Evolutionary conservation across 176 grass and related monocot genomes (phyloP), one percentile per base, ranked within the genome.

Genomic region (Oryza officinalis): DNA sequence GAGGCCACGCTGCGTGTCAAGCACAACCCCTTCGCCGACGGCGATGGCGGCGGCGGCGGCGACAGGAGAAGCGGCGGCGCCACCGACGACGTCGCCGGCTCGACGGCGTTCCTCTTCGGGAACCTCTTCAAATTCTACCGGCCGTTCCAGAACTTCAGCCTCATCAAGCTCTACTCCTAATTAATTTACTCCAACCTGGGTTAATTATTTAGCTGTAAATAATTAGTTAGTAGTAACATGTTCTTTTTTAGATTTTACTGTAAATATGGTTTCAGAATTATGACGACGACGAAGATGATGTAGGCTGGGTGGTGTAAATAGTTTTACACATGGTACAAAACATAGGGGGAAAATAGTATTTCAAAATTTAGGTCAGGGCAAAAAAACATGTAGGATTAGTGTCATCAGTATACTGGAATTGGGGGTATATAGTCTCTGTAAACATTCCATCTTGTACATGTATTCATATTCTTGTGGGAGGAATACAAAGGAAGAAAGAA

Each of bases 61-160:
- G 8, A 31, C 17, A 1, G 69, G 6, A 59, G 50, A 27, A 20
- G 12, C 60, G 63, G 5, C 10, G 50, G 32, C 14, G n/a, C 10
- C 54, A 33, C 43, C 18, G 80, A 73, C 12, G 46, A 40, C 14
- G 75, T 66, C 38, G 67, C 78, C 0, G 75, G 92, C n/a, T 84
- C 75, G 5, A 86, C 87, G 18, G 86, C 80, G 14, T 98, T 95
- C 84, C 64, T 98, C 59, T 90, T 98, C 32, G 90, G 90, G 8
- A 90, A 70, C 77, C 75, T 98, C 27, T 93, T 95, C 91, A 98
- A 91, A 82, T 81, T 83, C 80, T 93, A 93, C 63, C 67, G 88
- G 2, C 79, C 87, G 26, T 91, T 98, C 49, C 89, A 90, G 69
- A 83, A 83, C 67, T 82, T 98, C 41, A 69, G 81, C 26, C 85